Percentiles rank a stretch among this genome's conserved stretches.
Evolutionary conservation across 2,329 filamentous ascomycete genomes (phyloP).

Genomic region (Eurotiales sp.): DNA sequence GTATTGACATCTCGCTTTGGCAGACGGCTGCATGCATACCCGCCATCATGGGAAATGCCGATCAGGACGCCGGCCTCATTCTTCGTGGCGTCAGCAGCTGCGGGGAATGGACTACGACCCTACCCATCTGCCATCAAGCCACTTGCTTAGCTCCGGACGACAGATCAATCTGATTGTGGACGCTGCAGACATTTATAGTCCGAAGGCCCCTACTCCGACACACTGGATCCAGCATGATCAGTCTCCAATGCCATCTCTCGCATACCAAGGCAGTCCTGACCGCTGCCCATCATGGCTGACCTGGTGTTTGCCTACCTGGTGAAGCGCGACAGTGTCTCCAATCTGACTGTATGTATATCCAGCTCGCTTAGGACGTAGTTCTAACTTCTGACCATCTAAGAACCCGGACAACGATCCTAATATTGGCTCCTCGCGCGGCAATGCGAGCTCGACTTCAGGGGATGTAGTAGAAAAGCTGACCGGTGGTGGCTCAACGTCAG

Average conservation of each 20-base stretch:
- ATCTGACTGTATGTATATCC: constrained; percentile 5
- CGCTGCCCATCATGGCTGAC: constrained; percentile 10
- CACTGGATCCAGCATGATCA: too few species aligned
- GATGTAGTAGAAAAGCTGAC: constrained; percentile 26
- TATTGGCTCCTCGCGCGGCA: constrained; percentile 38
- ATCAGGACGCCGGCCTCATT: not conserved
- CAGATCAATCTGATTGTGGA: too few species aligned
- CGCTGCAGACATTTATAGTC: too few species aligned
- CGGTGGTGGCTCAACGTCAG: constrained; percentile 44
- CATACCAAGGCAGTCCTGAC: not conserved
- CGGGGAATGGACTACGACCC: not conserved
- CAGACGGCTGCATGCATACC: too few species aligned
- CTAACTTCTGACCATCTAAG: constrained; percentile 21
- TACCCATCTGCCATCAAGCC: too few species aligned
- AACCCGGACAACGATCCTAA: constrained; percentile 39
- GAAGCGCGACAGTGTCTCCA: constrained; percentile 9
- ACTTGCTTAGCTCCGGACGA: too few species aligned
- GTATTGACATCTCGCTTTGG: too few species aligned
- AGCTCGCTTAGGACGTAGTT: not conserved
- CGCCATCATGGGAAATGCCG: not conserved
- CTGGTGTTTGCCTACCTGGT: not conserved
- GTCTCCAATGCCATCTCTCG: not conserved
- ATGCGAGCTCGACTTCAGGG: constrained; percentile 33
- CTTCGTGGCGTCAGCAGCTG: constrained; percentile 1
- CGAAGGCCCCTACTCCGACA: too few species aligned